These are phyloP conservation scores for Hyphopichia pseudoburtonii DNA, from an alignment of 1,139 yeast genomes.

Conservation along the genomic window DNA sequence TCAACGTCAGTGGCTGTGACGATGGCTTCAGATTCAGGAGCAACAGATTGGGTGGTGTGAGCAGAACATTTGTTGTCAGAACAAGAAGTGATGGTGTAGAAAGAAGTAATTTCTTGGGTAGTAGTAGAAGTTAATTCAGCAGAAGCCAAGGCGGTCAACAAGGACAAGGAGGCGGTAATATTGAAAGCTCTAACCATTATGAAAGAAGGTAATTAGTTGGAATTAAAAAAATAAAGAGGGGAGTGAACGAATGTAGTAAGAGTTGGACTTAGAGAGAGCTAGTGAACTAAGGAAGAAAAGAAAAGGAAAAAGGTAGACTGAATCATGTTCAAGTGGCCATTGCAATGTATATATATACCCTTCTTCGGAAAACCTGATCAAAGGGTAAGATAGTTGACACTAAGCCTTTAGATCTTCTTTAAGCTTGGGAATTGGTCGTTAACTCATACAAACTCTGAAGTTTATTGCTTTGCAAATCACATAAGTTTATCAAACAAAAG, in stretches of 20 bases:
- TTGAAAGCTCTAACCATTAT: conserved; percentile 5
- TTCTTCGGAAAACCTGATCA: not conserved
- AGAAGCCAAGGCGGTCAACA: conserved; percentile 3
- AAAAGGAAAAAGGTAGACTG: not conserved
- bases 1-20: conserved; percentile 29
- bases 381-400: too few species aligned
- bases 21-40: conserved; percentile 1
- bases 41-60: conserved; percentile 20
- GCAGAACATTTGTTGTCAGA: conserved; percentile 30
- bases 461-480: too few species aligned
- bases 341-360: not conserved
- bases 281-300: conserved; percentile 1
- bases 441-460: too few species aligned
- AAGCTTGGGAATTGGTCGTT: too few species aligned
- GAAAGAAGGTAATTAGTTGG: conserved; percentile 3
- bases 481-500: too few species aligned
- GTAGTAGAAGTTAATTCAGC: conserved; percentile 5
- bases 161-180: conserved; percentile 3
- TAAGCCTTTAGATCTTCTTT: too few species aligned
- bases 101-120: conserved; percentile 17
- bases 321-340: not conserved
- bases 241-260: conserved; percentile 4
- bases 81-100: conserved; percentile 52
- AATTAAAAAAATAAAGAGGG: too few species aligned
- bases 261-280: conserved; percentile 2